phyloP scores from a whole-genome alignment of 306 rosid species.

The Fragaria vesca region DNA sequence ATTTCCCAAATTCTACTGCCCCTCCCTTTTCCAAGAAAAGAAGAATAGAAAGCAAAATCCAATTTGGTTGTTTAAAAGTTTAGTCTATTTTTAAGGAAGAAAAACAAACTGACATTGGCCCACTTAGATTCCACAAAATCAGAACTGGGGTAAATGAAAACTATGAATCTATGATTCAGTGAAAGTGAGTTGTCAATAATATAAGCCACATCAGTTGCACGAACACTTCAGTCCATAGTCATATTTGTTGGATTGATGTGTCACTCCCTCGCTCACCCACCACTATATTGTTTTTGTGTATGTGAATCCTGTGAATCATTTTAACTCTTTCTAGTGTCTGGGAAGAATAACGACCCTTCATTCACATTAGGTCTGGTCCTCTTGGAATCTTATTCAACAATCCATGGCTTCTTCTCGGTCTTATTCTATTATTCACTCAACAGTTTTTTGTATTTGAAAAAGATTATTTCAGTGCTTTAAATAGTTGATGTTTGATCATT shows the following conservation, averaged over 20 bases:
- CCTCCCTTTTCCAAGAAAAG: background rate
- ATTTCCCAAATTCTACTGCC: background rate
- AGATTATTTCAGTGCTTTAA: background rate
- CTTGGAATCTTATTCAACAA: background rate
- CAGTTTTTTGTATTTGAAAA: background rate
- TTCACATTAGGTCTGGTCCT: background rate
- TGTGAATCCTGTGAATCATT: background rate
- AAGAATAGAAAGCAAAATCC: background rate
- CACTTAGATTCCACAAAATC: background rate
- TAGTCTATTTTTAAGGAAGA: background rate
- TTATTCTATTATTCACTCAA: background rate
- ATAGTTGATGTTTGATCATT: background rate
- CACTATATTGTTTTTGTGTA: background rate
- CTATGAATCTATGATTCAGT: background rate
- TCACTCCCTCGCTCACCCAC: background rate
- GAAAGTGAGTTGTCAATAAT: conserved; percentile 12
- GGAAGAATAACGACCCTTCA: background rate
- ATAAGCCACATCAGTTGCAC: background rate
- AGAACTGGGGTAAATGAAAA: background rate
- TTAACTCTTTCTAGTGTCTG: background rate
- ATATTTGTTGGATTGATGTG: background rate
- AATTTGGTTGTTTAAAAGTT: background rate
- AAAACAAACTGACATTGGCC: background rate
- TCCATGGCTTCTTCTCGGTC: background rate
- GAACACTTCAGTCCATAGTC: background rate